phyloP scores from a whole-genome alignment of 2,329 filamentous ascomycete genomes.

The Penicillium frequentans region DNA sequence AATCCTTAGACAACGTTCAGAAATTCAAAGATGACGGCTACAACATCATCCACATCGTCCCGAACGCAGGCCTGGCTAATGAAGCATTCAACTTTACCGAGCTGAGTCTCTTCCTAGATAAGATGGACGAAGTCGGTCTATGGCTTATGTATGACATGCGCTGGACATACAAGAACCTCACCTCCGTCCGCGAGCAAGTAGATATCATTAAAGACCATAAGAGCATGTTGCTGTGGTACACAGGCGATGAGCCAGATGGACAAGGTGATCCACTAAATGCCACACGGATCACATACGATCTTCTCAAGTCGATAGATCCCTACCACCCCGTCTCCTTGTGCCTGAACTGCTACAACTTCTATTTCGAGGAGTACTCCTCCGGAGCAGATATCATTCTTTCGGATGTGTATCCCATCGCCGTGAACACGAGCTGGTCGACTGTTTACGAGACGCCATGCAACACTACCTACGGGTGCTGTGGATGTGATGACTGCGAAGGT shows the following conservation, averaged over 20 bases:
- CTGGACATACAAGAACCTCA: slow-evolving; percentile 42
- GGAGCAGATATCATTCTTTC: slow-evolving; percentile 61
- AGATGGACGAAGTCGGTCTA: slow-evolving; percentile 45
- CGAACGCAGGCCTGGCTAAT: slow-evolving; percentile 36
- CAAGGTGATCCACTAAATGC: slow-evolving; percentile 55
- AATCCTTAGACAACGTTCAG: slow-evolving; percentile 32
- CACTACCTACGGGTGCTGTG: slow-evolving; percentile 61
- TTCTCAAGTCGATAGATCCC: slow-evolving; percentile 54
- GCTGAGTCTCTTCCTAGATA: slow-evolving; percentile 43
- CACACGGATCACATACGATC: slow-evolving; percentile 43
- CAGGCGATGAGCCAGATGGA: slow-evolving; percentile 58
- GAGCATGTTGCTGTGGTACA: slow-evolving; percentile 49
- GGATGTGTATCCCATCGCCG: slow-evolving; percentile 61
- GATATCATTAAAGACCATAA: slow-evolving; percentile 18
- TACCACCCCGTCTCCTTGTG: slow-evolving; percentile 62
- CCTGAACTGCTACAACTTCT: slow-evolving; percentile 63
- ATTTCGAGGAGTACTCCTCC: slow-evolving; percentile 56
- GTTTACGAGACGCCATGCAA: slow-evolving; percentile 59
- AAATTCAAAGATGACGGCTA: slow-evolving; percentile 45
- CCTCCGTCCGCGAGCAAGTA: slow-evolving; percentile 34
- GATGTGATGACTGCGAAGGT: slow-evolving; percentile 61
- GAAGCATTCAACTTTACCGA: slow-evolving; percentile 42
- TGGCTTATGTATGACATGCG: slow-evolving; percentile 52
- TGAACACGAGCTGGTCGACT: slow-evolving; percentile 55
- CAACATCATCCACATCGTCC: slow-evolving; percentile 50